phyloP scores from a whole-genome alignment of 306 rosid species.

The Cucumis hystrix region DNA sequence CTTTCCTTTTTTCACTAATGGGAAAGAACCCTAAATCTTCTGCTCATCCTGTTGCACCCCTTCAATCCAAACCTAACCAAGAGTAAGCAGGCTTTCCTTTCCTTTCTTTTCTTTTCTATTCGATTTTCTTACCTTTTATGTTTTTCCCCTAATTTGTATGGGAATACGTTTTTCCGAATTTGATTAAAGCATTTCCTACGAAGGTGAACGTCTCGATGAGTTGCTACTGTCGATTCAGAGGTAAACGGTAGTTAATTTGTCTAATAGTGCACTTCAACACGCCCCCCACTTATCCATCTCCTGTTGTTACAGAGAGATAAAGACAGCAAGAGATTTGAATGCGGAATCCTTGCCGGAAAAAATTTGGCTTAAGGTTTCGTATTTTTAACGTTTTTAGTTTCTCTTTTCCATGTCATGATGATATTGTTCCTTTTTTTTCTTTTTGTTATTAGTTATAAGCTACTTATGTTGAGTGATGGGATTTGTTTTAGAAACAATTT shows the following conservation, averaged over 20 bases:
- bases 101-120: not conserved
- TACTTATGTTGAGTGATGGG: not conserved
- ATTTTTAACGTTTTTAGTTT: not conserved
- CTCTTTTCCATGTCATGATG: not conserved
- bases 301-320: slow-evolving; percentile 30
- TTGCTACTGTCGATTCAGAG: slow-evolving; percentile 47
- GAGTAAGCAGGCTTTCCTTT: not conserved
- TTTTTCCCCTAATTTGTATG: not conserved
- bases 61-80: not conserved
- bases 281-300: not conserved
- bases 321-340: slow-evolving; percentile 31
- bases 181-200: slow-evolving; percentile 31
- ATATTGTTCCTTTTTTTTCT: not conserved
- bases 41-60: not conserved
- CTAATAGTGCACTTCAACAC: not conserved
- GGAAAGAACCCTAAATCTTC: not conserved
- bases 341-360: slow-evolving; percentile 54
- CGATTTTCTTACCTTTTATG: not conserved
- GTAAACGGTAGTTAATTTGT: slow-evolving; percentile 3
- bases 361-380: slow-evolving; percentile 60
- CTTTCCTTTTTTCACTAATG: not conserved
- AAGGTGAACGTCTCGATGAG: slow-evolving; percentile 37
- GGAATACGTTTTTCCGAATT: not conserved
- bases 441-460: not conserved
- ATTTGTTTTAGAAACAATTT: slow-evolving; percentile 47